Percentiles rank a stretch among this genome's conserved stretches.
These are phyloP conservation scores for Syncephalastrum monosporum DNA, from an alignment of 371 early-diverging fungal genomes.

Conservation along the genomic window DNA sequence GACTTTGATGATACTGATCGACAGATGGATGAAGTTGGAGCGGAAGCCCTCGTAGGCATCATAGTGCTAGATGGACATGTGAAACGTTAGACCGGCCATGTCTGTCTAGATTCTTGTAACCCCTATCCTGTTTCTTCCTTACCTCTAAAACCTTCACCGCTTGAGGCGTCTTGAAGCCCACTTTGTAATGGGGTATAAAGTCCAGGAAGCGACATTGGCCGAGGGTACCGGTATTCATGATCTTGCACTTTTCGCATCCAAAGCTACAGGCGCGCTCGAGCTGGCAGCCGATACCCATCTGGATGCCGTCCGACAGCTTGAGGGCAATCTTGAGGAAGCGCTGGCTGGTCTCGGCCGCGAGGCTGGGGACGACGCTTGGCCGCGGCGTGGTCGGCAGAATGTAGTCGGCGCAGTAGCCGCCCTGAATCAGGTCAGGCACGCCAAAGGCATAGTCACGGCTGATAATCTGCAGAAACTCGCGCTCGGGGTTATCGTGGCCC, in stretches of 20 bases:
- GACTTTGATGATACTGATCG: slow-evolving; percentile 48
- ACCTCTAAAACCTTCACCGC: slow-evolving; percentile 16
- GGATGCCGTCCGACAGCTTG: slow-evolving; percentile 42
- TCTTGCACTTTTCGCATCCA: slow-evolving; percentile 48
- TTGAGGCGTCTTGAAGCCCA: slow-evolving; percentile 49
- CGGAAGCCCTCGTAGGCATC: slow-evolving; percentile 73
- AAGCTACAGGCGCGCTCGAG: slow-evolving; percentile 24
- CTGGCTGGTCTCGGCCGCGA: not conserved
- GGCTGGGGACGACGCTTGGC: not conserved
- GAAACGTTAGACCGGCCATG: too few relatives aligned
- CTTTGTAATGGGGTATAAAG: slow-evolving; percentile 55
- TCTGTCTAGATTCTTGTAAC: slow-evolving; percentile 24
- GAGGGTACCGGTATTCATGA: slow-evolving; percentile 13
- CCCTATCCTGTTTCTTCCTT: slow-evolving; percentile 13
- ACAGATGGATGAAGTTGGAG: slow-evolving; percentile 59
- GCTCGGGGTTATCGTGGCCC: slow-evolving; percentile 39
- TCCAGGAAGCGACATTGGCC: slow-evolving; percentile 30
- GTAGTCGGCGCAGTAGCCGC: slow-evolving; percentile 30
- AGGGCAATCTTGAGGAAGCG: slow-evolving; percentile 38
- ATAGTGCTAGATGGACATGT: slow-evolving; percentile 24
- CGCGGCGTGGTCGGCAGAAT: slow-evolving; percentile 9
- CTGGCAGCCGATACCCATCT: slow-evolving; percentile 50
- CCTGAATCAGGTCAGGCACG: slow-evolving; percentile 44
- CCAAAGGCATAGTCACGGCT: slow-evolving; percentile 49
- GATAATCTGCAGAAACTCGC: slow-evolving; percentile 47